These are phyloP conservation scores for Neurospora sp. DNA, from an alignment of 495 filamentous ascomycete genomes.

Conservation along the genomic window DNA sequence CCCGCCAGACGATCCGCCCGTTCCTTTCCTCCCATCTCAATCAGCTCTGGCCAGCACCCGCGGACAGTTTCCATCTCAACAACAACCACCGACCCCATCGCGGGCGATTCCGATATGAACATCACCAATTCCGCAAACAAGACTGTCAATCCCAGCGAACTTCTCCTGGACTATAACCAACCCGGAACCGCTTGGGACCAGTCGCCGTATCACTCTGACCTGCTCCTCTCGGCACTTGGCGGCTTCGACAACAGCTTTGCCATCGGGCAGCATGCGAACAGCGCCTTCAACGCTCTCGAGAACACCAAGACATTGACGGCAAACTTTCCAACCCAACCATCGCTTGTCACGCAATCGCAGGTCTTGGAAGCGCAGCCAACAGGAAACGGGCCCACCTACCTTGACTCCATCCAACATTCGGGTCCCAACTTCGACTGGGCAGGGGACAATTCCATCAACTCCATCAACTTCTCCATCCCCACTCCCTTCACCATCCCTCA, in stretches of 20 bases:
- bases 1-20: background rate
- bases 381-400: background rate
- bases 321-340: background rate
- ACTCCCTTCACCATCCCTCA: background rate
- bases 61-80: background rate
- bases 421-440: background rate
- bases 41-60: background rate
- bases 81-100: background rate
- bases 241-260: background rate
- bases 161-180: background rate
- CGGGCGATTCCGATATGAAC: background rate
- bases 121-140: background rate
- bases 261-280: background rate
- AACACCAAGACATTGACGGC: background rate
- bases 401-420: background rate
- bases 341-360: background rate
- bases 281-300: background rate
- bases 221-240: background rate
- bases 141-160: background rate
- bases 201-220: background rate
- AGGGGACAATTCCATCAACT: background rate
- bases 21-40: background rate
- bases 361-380: background rate
- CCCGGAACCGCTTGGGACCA: background rate
- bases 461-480: background rate